Conservation (phyloP, 495 filamentous ascomycete species). For the Friedmanniomyces simplex region DNA sequence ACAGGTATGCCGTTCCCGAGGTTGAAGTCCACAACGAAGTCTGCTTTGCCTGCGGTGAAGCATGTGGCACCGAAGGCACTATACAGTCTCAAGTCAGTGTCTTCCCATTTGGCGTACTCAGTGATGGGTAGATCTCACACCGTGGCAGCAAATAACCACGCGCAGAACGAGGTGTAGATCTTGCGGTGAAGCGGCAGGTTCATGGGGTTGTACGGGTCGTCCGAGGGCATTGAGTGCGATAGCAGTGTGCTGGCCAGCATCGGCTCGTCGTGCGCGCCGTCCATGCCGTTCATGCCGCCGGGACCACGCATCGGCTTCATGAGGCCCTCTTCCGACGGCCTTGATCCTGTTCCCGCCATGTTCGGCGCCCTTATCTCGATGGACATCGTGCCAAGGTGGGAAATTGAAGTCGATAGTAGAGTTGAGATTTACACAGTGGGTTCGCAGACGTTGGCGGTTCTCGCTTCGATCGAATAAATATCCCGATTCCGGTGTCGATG, state of each 20-base stretch:
- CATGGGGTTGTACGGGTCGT: constrained; percentile 22
- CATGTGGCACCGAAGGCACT: constrained; percentile 25
- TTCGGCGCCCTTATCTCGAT: too few relatives aligned
- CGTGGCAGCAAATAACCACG: constrained; percentile 29
- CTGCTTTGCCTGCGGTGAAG: not conserved
- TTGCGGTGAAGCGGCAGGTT: constrained; percentile 24
- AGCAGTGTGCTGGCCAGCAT: not conserved
- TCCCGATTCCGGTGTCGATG: too few relatives aligned
- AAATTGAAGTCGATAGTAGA: too few relatives aligned
- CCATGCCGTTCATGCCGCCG: not conserved
- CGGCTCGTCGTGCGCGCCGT: not conserved
- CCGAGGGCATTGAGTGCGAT: not conserved
- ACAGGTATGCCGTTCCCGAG: not conserved
- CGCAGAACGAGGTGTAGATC: constrained; percentile 20
- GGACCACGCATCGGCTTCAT: too few relatives aligned
- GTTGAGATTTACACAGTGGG: too few relatives aligned
- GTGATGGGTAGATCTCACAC: constrained; percentile 28
- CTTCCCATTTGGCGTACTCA: not conserved
- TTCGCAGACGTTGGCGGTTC: too few relatives aligned
- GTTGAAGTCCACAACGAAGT: not conserved
- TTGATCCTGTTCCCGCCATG: too few relatives aligned
- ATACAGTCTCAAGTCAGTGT: not conserved
- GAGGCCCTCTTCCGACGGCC: too few relatives aligned
- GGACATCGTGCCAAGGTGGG: too few relatives aligned
- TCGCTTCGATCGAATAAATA: too few relatives aligned